phyloP scores from a whole-genome alignment of 495 filamentous ascomycete species.

The Podospora anserina region DNA sequence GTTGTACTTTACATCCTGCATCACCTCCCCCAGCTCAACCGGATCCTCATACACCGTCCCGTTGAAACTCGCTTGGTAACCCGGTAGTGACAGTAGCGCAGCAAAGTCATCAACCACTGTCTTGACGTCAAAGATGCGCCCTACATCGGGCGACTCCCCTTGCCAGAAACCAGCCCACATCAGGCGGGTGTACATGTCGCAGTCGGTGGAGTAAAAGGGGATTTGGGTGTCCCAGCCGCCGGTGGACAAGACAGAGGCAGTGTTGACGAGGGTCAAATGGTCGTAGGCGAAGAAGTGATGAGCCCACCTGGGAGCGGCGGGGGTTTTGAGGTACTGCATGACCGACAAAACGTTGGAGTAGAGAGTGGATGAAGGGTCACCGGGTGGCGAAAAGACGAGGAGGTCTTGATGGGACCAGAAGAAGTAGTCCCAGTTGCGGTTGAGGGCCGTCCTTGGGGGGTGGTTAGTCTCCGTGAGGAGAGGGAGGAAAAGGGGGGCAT shows the following conservation, averaged over 20 bases:
- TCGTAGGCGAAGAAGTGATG: constrained; percentile 58
- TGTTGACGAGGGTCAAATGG: constrained; percentile 55
- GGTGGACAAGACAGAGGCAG: constrained; percentile 47
- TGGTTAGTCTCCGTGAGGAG: not conserved
- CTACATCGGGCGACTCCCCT: constrained; percentile 39
- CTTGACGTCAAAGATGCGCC: constrained; percentile 51
- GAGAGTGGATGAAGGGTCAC: constrained; percentile 38
- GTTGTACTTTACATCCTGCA: constrained; percentile 38
- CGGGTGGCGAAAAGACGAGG: constrained; percentile 48
- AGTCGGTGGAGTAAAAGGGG: constrained; percentile 55
- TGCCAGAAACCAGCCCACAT: constrained; percentile 53
- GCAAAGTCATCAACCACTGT: constrained; percentile 44
- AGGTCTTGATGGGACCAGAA: constrained; percentile 63
- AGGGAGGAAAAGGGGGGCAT: not conserved
- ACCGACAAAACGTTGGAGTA: constrained; percentile 48
- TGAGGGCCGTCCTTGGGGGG: constrained; percentile 37
- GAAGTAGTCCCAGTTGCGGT: constrained; percentile 50
- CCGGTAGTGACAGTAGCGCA: constrained; percentile 41
- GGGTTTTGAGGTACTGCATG: constrained; percentile 33
- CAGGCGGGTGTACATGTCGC: constrained; percentile 48
- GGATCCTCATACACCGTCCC: constrained; percentile 36
- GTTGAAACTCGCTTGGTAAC: constrained; percentile 25
- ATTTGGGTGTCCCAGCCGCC: constrained; percentile 62
- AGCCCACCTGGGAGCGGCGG: constrained; percentile 43
- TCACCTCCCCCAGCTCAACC: constrained; percentile 32